phyloP scores from a whole-genome alignment of 2,329 filamentous ascomycete genomes.

The Paraphoma sp. region DNA sequence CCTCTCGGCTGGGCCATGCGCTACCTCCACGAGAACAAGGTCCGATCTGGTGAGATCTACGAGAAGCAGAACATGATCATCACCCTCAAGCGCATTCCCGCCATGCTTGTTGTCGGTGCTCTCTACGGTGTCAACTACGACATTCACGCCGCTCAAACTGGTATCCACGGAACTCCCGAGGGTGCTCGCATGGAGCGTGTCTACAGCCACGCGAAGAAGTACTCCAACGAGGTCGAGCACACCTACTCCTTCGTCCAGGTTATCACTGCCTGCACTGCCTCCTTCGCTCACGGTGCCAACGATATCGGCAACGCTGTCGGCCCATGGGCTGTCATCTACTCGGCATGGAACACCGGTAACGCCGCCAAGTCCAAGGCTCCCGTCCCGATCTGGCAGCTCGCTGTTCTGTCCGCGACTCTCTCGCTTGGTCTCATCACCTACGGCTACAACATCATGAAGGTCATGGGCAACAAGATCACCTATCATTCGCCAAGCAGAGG shows the following conservation, averaged over 20 bases:
- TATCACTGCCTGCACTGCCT: constrained; percentile 51
- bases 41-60: constrained; percentile 76
- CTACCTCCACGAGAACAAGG: constrained; percentile 73
- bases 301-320: constrained; percentile 57
- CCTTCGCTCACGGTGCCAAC: constrained; percentile 72
- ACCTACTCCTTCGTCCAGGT: constrained; percentile 60
- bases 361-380: constrained; percentile 67
- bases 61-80: constrained; percentile 74
- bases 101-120: constrained; percentile 66
- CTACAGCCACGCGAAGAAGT: constrained; percentile 58
- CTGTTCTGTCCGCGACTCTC: constrained; percentile 69
- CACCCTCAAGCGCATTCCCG: constrained; percentile 70
- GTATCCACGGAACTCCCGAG: constrained; percentile 74
- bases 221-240: constrained; percentile 48
- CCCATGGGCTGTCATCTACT: constrained; percentile 48
- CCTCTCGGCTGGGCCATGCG: constrained; percentile 87
- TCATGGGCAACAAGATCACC: constrained; percentile 83
- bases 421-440: constrained; percentile 73
- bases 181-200: constrained; percentile 73
- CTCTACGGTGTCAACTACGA: constrained; percentile 84
- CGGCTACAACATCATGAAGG: constrained; percentile 86
- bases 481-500: constrained; percentile 67
- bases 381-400: constrained; percentile 79
- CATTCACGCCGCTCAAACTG: constrained; percentile 77
- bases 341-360: constrained; percentile 62